Percentiles rank a stretch among this genome's conserved stretches.
Conservation (phyloP, 139 green algal species). For the Picochlorum sp. region DNA sequence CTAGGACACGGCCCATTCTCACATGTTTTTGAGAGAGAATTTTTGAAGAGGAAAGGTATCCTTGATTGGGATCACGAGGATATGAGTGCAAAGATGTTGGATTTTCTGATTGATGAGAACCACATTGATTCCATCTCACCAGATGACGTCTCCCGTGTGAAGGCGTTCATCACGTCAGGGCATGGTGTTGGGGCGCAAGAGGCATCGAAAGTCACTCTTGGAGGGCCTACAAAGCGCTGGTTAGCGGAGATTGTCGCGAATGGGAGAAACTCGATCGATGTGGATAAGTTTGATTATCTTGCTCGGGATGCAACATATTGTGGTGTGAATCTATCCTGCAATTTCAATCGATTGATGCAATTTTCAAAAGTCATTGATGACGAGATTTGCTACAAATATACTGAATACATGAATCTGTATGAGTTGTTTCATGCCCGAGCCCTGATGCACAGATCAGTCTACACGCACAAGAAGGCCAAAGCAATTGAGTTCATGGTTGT, state of each 20-base stretch:
- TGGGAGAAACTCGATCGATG: constrained; percentile 62
- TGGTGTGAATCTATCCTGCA: constrained; percentile 42
- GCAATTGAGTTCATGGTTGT: constrained; percentile 79
- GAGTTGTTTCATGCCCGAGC: constrained; percentile 62
- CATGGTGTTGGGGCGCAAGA: constrained; percentile 8
- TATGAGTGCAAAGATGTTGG: constrained; percentile 54
- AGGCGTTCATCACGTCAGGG: constrained; percentile 25
- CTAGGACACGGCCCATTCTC: constrained; percentile 87
- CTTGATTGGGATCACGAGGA: constrained; percentile 57
- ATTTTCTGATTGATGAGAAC: constrained; percentile 52
- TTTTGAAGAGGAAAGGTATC: constrained; percentile 49
- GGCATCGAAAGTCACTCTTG: background rate
- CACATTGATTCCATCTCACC: constrained; percentile 15
- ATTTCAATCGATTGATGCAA: constrained; percentile 49
- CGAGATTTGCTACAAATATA: constrained; percentile 75
- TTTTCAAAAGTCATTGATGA: constrained; percentile 62
- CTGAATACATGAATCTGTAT: constrained; percentile 64
- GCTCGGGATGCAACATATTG: constrained; percentile 45
- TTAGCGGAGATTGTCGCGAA: constrained; percentile 78
- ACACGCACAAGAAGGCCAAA: constrained; percentile 72
- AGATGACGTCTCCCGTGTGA: constrained; percentile 25
- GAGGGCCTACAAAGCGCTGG: constrained; percentile 34
- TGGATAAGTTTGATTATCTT: constrained; percentile 83
- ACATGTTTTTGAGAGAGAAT: constrained; percentile 78
- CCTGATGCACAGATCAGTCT: constrained; percentile 65